Evolutionary conservation across 352 stramenopile species (phyloP), one percentile per base, ranked within the genome.

Genomic region (Globisporangium solare): DNA sequence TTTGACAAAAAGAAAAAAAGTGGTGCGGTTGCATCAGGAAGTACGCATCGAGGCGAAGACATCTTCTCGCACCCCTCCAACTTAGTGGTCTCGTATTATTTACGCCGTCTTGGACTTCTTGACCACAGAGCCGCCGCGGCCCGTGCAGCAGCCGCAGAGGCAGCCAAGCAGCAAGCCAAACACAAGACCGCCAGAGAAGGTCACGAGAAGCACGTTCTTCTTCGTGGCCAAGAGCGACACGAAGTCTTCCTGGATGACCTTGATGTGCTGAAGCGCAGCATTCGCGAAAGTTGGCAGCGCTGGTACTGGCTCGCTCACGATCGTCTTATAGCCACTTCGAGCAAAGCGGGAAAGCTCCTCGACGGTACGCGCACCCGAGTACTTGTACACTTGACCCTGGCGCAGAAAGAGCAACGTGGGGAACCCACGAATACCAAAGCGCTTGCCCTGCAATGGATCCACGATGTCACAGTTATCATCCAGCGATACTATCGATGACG

Each of bases 381-480:
- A 93, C 70, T 91, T 88, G 74, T 87, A 92, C 69, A 83, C 69
- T 31, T 81, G 79, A 57, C 86, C 83, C 43, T 93, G 75, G 62
- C 74, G 82, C 51, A 95, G 86, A 54, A 86, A 73, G 47, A 92
- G 57, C 37, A 95, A 61, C 32, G 86, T 93, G 22, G 86, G 86
- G 63, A 85, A 93, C 18, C 79, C 78, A 49, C 74, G 76, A 55
- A 96, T 85, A 45, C 71, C 70, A 68, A 97, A 97, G 66, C 89
- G 86, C 70, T 89, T 77, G 60, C 73, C 80, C 68, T 74, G 55
- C 27, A 24, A 14, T 43, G 12, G 10, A 35, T 35, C 6, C 6
- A 35, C 27, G 27, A 11, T 35, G 5, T 6, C 27, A 35, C 27
- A 35, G 27, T 35, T 35, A 35, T 3, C 27, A 35, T 35, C 27